phyloP scores from a whole-genome alignment of 2,329 filamentous ascomycete genomes.

The Passalora sequoiae region DNA sequence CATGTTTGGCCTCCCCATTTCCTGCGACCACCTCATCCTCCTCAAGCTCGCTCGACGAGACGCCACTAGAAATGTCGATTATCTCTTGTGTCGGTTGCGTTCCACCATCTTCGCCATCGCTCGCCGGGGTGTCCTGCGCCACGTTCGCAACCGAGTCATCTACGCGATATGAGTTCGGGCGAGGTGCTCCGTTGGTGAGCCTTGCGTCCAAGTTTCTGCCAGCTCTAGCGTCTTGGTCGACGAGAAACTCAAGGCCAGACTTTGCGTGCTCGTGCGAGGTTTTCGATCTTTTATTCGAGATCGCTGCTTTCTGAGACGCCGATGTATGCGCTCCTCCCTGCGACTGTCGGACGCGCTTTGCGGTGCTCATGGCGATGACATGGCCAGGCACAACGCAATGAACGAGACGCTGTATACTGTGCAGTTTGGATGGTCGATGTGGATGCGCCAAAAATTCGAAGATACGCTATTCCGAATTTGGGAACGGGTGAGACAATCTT shows the following conservation, averaged over 20 bases:
- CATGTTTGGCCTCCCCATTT: slow-evolving; percentile 8
- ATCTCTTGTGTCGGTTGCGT: slow-evolving; percentile 34
- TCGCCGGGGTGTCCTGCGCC: slow-evolving; percentile 27
- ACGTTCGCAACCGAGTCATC: slow-evolving; percentile 56
- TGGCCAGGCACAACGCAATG: slow-evolving; percentile 12
- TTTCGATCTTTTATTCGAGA: slow-evolving; percentile 30
- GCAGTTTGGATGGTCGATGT: too few species aligned
- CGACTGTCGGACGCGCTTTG: slow-evolving; percentile 31
- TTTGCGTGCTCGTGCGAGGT: slow-evolving; percentile 30
- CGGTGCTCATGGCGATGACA: slow-evolving; percentile 33
- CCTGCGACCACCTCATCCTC: slow-evolving; percentile 18
- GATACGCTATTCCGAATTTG: too few species aligned
- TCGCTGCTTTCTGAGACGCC: slow-evolving; percentile 26
- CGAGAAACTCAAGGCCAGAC: slow-evolving; percentile 31
- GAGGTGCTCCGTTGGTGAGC: slow-evolving; percentile 50
- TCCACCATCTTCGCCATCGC: slow-evolving; percentile 34
- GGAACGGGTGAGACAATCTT: too few species aligned
- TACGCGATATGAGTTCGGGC: slow-evolving; percentile 48
- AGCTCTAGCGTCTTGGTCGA: slow-evolving; percentile 33
- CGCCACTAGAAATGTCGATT: slow-evolving; percentile 46
- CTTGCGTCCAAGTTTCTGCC: slow-evolving; percentile 41
- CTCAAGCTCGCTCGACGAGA: slow-evolving; percentile 32
- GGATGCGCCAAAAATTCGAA: too few species aligned
- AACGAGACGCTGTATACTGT: neutral
- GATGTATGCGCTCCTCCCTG: slow-evolving; percentile 24